Conservation (phyloP, 495 filamentous ascomycete genomes). For the Trichoderma asperelloides region DNA sequence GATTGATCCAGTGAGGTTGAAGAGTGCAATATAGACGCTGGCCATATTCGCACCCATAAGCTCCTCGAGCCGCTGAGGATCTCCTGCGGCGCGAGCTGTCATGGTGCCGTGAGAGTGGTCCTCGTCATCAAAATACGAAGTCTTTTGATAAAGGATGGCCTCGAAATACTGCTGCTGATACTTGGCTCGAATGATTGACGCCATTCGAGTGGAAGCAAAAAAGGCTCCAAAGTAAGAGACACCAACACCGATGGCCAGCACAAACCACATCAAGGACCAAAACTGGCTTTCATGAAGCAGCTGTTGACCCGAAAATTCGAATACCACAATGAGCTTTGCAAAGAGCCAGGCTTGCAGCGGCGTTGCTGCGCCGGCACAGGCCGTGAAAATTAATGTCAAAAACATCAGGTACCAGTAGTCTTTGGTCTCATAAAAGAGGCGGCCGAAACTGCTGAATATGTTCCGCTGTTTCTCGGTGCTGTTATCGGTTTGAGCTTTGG, state of each 20-base stretch:
- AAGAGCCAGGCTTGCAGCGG: slow-evolving; percentile 39
- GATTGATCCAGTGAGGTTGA: slow-evolving; percentile 39
- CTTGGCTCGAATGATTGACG: slow-evolving; percentile 32
- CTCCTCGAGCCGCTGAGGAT: slow-evolving; percentile 55
- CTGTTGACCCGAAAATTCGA: slow-evolving; percentile 18
- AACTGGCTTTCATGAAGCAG: slow-evolving; percentile 28
- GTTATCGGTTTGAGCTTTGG: slow-evolving; percentile 14
- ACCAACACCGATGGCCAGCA: slow-evolving; percentile 32
- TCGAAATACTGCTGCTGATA: slow-evolving; percentile 54
- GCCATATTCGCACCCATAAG: slow-evolving; percentile 52
- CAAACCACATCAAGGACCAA: slow-evolving; percentile 42
- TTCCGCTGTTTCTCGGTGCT: slow-evolving; percentile 26
- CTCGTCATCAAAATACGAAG: slow-evolving; percentile 54
- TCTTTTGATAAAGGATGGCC: slow-evolving; percentile 45
- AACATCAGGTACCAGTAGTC: slow-evolving; percentile 24
- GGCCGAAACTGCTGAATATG: slow-evolving; percentile 37
- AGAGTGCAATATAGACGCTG: slow-evolving; percentile 40
- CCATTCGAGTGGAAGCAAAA: slow-evolving; percentile 25
- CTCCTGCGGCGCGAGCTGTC: slow-evolving; percentile 45
- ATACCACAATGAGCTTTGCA: slow-evolving; percentile 33
- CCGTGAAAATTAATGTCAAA: slow-evolving; percentile 27
- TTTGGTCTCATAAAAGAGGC: slow-evolving; percentile 35
- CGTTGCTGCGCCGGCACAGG: slow-evolving; percentile 27
- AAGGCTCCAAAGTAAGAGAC: slow-evolving; percentile 30
- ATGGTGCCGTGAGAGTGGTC: slow-evolving; percentile 57